Base-by-base conservation (phyloP, 352 stramenopile genomes). In the Globisporangium polare region DNA sequence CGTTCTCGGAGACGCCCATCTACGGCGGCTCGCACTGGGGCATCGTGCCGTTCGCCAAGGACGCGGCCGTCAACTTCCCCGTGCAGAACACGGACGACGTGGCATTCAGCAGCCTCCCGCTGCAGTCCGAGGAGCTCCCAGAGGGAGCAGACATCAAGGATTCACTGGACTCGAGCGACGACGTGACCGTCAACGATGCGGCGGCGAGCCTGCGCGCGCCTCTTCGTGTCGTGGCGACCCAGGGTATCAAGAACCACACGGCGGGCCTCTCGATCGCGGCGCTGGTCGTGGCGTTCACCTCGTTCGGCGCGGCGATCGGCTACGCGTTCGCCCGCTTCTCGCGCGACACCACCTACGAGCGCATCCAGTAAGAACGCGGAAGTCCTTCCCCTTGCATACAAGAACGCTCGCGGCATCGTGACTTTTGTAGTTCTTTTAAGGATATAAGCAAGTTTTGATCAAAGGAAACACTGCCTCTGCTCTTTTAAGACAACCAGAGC, bases 41-140 rank as follows among this genome's bases (percentile, higher is more conserved):
- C 41, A 83, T 89, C 42, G 67, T 77, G 6, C 77, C 80, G 26
- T 80, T 94, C 52, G 58, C 71, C 39, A 70, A 80, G 49, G 67
- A 69, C 22, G 76, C 88, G 26, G 95, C 97, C 41, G 59, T 62
- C 8, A 78, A 82, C 26, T 74, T 87, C 49, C 91, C 92, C 2
- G 90, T 99, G 72, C 94, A 90, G 24, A 58, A 90, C 62, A 89
- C 96, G 52, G 86, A 80, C 24, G 70, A 86, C 45, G 72, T 89
- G 9, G 69, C 75, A 22, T 77, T 80, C 54, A 88, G 77, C 66
- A 73, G 56, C 55, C 41, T 84, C 43, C 72, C 75, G 22, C 57
- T 88, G 5, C 37, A 68, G 60, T 80, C 75, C 3, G 62, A 85
- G 59, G 76, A 88, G 65, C 69, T 83, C 10, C 66, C 60, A 0